A percentile compares a stretch with the other conserved stretches of the same genome.
Conservation (phyloP, 208 protist species). For the Wallacemonas sp. region DNA sequence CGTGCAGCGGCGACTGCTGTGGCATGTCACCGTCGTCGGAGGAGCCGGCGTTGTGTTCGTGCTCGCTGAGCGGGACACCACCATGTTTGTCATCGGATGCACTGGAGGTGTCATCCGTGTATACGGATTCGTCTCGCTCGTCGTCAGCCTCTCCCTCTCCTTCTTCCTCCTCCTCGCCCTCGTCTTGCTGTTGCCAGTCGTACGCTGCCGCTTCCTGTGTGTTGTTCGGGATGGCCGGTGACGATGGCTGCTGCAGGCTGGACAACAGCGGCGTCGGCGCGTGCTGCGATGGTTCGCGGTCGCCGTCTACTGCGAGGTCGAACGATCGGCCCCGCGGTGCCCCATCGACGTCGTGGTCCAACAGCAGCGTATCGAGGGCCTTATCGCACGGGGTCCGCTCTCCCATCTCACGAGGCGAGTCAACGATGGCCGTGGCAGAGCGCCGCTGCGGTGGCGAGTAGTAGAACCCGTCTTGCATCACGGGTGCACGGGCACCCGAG, state of each 20-base stretch:
- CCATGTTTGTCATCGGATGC: too few relatives aligned
- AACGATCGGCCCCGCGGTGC: neutral
- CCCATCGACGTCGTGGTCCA: neutral
- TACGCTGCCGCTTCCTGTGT: too few relatives aligned
- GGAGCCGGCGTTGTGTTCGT: too few relatives aligned
- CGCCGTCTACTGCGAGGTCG: neutral
- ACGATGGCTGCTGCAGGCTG: neutral
- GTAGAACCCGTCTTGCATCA: too few relatives aligned
- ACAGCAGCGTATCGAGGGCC: conserved; percentile 1
- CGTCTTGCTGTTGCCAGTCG: too few relatives aligned
- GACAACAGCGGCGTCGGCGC: conserved; percentile 7
- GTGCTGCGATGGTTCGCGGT: neutral
- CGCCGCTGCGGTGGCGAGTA: neutral
- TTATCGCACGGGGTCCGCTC: conserved; percentile 1
- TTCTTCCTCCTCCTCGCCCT: neutral
- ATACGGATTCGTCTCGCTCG: neutral
- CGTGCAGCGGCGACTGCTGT: too few relatives aligned
- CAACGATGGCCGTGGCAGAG: neutral
- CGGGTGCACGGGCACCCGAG: too few relatives aligned
- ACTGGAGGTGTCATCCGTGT: too few relatives aligned
- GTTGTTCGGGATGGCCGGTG: neutral
- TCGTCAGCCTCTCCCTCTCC: conserved; percentile 1
- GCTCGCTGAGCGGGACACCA: too few relatives aligned
- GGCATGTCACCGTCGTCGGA: too few relatives aligned
- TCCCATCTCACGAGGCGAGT: conserved; percentile 2